These are phyloP conservation scores for Epithele typhae DNA, from an alignment of 768 basidiomycete genomes.

Conservation along the genomic window DNA sequence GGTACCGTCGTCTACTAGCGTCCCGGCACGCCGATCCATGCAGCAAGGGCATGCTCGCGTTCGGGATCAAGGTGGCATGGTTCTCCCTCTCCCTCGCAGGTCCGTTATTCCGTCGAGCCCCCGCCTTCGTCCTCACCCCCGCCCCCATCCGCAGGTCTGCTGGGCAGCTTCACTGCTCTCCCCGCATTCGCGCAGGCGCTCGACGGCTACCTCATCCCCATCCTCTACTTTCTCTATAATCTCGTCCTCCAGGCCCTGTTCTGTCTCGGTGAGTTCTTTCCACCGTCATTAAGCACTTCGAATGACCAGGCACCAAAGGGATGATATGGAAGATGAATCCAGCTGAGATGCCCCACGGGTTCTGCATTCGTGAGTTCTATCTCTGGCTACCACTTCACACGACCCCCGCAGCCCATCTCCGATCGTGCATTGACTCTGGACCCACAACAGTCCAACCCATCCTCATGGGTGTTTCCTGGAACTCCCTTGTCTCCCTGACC, in stretches of 20 bases:
- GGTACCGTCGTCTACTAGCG: background rate
- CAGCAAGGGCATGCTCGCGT: conserved; percentile 43
- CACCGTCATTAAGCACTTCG: no score
- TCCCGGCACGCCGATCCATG: conserved; percentile 8
- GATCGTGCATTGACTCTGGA: background rate
- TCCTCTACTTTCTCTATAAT: conserved; percentile 45
- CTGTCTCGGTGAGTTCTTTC: conserved; percentile 45
- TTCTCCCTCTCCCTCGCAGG: conserved; percentile 54
- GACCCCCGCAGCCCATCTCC: background rate
- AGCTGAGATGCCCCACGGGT: conserved; percentile 48
- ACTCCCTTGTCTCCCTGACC: conserved; percentile 20
- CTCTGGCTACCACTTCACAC: background rate
- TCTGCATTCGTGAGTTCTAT: conserved; percentile 48
- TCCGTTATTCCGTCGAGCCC: conserved; percentile 19
- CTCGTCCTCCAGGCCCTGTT: conserved; percentile 52
- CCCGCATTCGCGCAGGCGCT: conserved; percentile 41
- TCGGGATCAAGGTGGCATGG: conserved; percentile 54
- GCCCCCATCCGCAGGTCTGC: conserved; percentile 34
- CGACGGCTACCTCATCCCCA: conserved; percentile 43
- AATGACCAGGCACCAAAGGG: conserved; percentile 33
- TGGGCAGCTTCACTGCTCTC: conserved; percentile 47
- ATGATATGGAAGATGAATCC: conserved; percentile 65
- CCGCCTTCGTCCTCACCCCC: background rate
- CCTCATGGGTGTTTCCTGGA: conserved; percentile 18
- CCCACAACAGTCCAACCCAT: conserved; percentile 13